A percentile compares a stretch with the other conserved stretches of the same genome.
phyloP scores from a whole-genome alignment of 164 flowering plant species.

The Buxus sempervirens region DNA sequence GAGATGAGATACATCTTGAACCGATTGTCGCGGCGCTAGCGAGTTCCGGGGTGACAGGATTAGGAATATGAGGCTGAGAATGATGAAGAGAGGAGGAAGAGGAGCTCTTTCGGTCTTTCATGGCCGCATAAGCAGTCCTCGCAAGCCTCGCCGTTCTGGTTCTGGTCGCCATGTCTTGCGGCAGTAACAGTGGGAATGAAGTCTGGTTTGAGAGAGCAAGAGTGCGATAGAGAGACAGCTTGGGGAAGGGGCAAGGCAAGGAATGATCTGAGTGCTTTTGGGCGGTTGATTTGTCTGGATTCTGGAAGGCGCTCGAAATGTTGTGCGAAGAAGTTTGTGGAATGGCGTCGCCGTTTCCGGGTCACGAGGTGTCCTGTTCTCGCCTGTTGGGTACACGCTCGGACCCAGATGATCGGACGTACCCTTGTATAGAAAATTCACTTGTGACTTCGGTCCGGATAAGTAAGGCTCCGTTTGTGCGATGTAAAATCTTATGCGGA shows the following conservation, averaged over 20 bases:
- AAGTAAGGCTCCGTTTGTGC: no score
- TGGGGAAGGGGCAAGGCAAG: not conserved
- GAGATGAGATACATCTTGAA: not conserved
- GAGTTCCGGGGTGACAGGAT: not conserved
- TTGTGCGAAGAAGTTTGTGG: not conserved
- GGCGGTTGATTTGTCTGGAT: not conserved
- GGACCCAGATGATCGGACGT: not conserved
- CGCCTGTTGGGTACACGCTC: not conserved
- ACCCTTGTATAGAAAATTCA: not conserved
- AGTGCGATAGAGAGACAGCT: not conserved
- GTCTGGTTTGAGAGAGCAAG: not conserved
- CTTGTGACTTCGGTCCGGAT: no score
- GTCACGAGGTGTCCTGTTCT: not conserved
- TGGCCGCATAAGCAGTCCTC: slow-evolving; percentile 7
- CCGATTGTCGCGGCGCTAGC: not conserved
- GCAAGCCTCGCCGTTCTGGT: slow-evolving; percentile 16
- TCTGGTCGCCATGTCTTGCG: slow-evolving; percentile 10
- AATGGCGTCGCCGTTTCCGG: not conserved
- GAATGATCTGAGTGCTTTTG: no score
- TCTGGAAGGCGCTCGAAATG: not conserved
- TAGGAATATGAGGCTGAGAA: not conserved
- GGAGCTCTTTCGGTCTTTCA: not conserved
- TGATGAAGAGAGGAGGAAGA: slow-evolving; percentile 7
- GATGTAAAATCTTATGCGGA: no score
- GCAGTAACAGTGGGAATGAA: not conserved